Evolutionary conservation across 768 basidiomycete species (phyloP).

Genomic region (Kwoniella botswanensis): DNA sequence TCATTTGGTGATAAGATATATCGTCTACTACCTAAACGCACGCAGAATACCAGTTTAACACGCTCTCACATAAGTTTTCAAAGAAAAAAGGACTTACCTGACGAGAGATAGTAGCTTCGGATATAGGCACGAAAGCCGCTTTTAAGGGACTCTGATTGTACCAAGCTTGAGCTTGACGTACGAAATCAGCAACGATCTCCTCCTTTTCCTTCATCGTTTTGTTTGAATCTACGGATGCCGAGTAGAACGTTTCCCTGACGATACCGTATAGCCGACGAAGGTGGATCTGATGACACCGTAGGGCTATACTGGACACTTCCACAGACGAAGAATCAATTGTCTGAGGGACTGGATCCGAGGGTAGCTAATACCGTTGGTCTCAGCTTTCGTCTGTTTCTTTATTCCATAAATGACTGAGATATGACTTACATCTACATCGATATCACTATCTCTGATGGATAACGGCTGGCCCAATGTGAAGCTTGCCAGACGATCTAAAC

Average conservation of each 20-base stretch:
- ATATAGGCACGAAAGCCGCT: conserved; percentile 20
- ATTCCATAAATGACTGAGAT: not conserved
- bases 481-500: conserved; percentile 19
- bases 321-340: not conserved
- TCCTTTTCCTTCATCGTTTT: conserved; percentile 7
- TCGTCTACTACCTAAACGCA: conserved; percentile 13
- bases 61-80: not conserved
- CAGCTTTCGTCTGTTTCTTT: not conserved
- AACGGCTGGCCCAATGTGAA: conserved; percentile 15
- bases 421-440: conserved; percentile 28
- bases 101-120: conserved; percentile 22
- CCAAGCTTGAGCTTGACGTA: conserved; percentile 15
- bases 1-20: conserved; percentile 26
- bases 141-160: conserved; percentile 19
- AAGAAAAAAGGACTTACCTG: conserved; percentile 17
- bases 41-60: not conserved
- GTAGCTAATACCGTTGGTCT: not conserved
- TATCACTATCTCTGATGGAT: conserved; percentile 18
- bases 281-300: conserved; percentile 9
- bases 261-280: conserved; percentile 20
- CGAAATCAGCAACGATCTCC: conserved; percentile 16
- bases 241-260: conserved; percentile 17
- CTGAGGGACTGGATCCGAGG: not conserved
- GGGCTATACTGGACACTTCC: not conserved
- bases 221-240: conserved; percentile 11